Conservation (phyloP, 2,329 filamentous ascomycete species). For the Passalora sequoiae region DNA sequence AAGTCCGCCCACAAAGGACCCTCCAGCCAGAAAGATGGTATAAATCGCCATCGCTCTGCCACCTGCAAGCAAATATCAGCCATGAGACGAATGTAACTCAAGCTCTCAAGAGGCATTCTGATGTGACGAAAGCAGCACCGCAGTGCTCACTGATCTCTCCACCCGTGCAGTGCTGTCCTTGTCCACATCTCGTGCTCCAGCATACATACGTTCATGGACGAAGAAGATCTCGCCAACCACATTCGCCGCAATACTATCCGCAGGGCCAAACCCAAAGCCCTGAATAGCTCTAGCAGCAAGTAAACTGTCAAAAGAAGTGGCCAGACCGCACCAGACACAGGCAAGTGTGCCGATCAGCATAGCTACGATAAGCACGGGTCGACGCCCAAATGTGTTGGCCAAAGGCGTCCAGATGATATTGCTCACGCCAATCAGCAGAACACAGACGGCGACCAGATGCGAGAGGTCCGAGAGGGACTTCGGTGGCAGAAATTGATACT, state of each 20-base stretch:
- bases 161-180: too few species aligned
- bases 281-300: slow-evolving; percentile 38
- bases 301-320: slow-evolving; percentile 34
- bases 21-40: slow-evolving; percentile 37
- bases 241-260: slow-evolving; percentile 39
- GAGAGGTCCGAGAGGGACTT: slow-evolving; percentile 32
- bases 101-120: too few species aligned
- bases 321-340: slow-evolving; percentile 40
- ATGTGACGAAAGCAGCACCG: too few species aligned
- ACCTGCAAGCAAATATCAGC: too few species aligned
- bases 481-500: slow-evolving; percentile 27
- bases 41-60: slow-evolving; percentile 31
- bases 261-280: slow-evolving; percentile 35
- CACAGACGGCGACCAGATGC: slow-evolving; percentile 37
- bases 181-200: too few species aligned
- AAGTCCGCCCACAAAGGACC: slow-evolving; percentile 38
- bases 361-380: slow-evolving; percentile 36
- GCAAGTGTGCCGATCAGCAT: slow-evolving; percentile 33
- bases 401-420: slow-evolving; percentile 42
- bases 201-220: slow-evolving; percentile 39
- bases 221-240: slow-evolving; percentile 42
- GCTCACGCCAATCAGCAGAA: slow-evolving; percentile 36
- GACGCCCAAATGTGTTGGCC: slow-evolving; percentile 38
- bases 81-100: too few species aligned
- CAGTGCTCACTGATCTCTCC: too few species aligned